A percentile compares a stretch with the other conserved stretches of the same genome.
These are phyloP conservation scores for Entomortierella chlamydospora DNA, from an alignment of 192 early-diverging fungal genomes.

Conservation along the genomic window DNA sequence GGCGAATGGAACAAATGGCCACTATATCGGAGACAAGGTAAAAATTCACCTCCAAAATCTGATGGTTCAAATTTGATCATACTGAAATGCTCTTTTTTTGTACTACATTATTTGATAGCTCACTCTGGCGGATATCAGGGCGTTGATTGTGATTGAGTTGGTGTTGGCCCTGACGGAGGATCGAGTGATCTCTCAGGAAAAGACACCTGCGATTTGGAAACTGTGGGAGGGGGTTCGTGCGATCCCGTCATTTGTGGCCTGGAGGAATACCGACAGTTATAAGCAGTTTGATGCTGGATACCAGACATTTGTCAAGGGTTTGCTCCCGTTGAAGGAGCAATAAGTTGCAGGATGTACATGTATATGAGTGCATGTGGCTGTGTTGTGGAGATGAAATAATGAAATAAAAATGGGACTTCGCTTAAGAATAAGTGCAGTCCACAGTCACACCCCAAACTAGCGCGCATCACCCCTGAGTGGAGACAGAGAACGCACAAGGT, in stretches of 20 bases:
- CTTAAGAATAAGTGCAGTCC: too few species aligned
- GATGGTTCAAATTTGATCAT: not conserved
- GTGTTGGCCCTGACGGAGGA: constrained; percentile 1
- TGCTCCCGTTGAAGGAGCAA: not conserved
- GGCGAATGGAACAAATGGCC: constrained; percentile 12
- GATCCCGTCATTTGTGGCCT: not conserved
- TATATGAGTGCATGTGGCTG: too few species aligned
- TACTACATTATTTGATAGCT: not conserved
- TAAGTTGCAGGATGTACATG: too few species aligned
- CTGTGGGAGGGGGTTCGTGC: not conserved
- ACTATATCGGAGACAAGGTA: constrained; percentile 27
- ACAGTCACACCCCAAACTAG: too few species aligned
- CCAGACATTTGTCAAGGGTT: not conserved
- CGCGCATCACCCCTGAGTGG: too few species aligned
- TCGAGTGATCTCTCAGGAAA: not conserved
- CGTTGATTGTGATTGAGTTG: not conserved
- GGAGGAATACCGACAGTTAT: not conserved
- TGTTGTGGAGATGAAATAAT: too few species aligned
- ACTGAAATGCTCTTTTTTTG: constrained; percentile 1
- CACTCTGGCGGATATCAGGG: constrained; percentile 1
- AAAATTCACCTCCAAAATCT: too few species aligned
- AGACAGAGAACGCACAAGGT: too few species aligned
- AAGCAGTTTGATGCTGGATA: not conserved
- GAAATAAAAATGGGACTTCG: not conserved
- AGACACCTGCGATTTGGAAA: constrained; percentile 7